A percentile compares a stretch with the other conserved stretches of the same genome.
Evolutionary conservation across 2,329 filamentous ascomycete genomes (phyloP).

Genomic region (Fusarium mangiferae): DNA sequence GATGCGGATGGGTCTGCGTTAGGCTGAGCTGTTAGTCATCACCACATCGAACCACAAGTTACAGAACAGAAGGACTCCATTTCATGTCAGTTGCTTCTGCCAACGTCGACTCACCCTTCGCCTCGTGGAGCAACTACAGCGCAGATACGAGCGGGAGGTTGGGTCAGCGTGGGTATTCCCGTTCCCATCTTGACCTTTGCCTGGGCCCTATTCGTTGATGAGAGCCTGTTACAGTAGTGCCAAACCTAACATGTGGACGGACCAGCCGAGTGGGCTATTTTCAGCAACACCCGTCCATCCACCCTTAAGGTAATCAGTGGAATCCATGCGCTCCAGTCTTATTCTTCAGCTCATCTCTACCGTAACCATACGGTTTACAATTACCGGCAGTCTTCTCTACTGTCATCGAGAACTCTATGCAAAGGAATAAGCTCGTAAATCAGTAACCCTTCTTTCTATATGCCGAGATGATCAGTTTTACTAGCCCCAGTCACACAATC

Average conservation of each 20-base stretch:
- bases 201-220: slow-evolving; percentile 22
- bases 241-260: slow-evolving; percentile 12
- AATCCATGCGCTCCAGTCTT: slow-evolving; percentile 1
- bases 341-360: background rate
- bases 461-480: slow-evolving; percentile 1
- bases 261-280: slow-evolving; percentile 22
- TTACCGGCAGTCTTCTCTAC: background rate
- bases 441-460: background rate
- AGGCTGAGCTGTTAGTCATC: slow-evolving; percentile 1
- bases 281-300: slow-evolving; percentile 15
- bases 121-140: background rate
- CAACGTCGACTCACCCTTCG: slow-evolving; percentile 1
- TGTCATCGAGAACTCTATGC: background rate
- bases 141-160: slow-evolving; percentile 30
- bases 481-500: background rate
- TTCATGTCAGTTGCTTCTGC: background rate
- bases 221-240: slow-evolving; percentile 16
- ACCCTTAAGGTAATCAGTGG: background rate
- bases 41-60: slow-evolving; percentile 7
- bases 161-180: slow-evolving; percentile 6
- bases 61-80: background rate
- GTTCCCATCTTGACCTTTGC: background rate
- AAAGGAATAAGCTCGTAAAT: background rate
- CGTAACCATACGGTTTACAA: background rate
- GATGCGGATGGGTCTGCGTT: background rate